Evolutionary conservation across 2,329 filamentous ascomycete species (phyloP).

Genomic region (Claviceps humidiphila): DNA sequence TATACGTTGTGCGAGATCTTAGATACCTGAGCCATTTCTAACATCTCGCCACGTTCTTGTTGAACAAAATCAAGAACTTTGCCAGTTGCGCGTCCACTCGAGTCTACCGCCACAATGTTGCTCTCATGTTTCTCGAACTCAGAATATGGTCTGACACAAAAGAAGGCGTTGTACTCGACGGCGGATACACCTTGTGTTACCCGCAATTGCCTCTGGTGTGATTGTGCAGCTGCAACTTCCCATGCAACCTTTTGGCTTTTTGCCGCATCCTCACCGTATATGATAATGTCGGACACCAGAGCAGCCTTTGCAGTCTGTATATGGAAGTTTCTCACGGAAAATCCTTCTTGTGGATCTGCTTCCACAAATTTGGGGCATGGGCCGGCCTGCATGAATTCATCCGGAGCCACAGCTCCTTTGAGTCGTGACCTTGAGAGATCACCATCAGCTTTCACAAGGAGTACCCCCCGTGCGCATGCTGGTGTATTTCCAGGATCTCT

Average conservation of each 20-base stretch:
- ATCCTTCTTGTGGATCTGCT: constrained; percentile 75
- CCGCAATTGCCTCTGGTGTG: constrained; percentile 56
- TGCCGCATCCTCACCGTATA: constrained; percentile 69
- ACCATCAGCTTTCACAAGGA: constrained; percentile 78
- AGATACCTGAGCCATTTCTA: constrained; percentile 76
- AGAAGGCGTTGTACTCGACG: constrained; percentile 73
- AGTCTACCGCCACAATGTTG: constrained; percentile 63
- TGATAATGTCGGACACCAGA: constrained; percentile 77
- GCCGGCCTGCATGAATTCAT: constrained; percentile 56
- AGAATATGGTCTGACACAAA: constrained; percentile 50
- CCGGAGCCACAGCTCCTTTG: constrained; percentile 73
- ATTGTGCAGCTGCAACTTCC: constrained; percentile 64
- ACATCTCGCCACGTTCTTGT: constrained; percentile 87
- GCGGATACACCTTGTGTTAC: constrained; percentile 39
- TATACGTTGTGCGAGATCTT: constrained; percentile 85
- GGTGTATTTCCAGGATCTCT: constrained; percentile 55
- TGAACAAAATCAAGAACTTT: constrained; percentile 78
- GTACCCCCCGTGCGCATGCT: constrained; percentile 65
- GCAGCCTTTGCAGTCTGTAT: constrained; percentile 86
- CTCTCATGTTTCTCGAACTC: constrained; percentile 59
- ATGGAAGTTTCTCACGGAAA: constrained; percentile 93
- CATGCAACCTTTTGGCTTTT: constrained; percentile 49
- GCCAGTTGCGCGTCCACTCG: constrained; percentile 57
- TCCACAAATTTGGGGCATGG: constrained; percentile 56
- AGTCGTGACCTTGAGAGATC: constrained; percentile 61